A percentile compares a stretch with the other conserved stretches of the same genome.
Conservation (phyloP, 1,284 basidiomycete genomes). For the Sporisorium iseilematis-ciliati region DNA sequence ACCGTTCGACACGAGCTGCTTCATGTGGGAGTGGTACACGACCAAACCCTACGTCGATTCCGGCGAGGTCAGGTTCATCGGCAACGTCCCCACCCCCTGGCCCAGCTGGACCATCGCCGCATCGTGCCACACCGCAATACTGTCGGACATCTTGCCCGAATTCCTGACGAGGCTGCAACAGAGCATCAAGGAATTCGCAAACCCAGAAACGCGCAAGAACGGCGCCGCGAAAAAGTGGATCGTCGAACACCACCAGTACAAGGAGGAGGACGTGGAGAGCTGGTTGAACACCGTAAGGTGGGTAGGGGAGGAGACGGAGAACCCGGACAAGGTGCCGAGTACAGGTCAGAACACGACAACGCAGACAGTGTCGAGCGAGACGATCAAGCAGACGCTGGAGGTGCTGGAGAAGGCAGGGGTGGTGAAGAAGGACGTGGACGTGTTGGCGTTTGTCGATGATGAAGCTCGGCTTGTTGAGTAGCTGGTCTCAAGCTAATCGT, state of each 20-base stretch:
- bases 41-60: slow-evolving; percentile 90
- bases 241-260: slow-evolving; percentile 71
- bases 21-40: slow-evolving; percentile 85
- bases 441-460: slow-evolving; percentile 19
- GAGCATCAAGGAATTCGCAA: slow-evolving; percentile 52
- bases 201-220: slow-evolving; percentile 33
- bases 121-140: slow-evolving; percentile 39
- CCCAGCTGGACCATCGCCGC: slow-evolving; percentile 80
- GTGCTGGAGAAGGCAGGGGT: slow-evolving; percentile 62
- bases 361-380: slow-evolving; percentile 39
- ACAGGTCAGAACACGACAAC: slow-evolving; percentile 52
- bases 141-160: slow-evolving; percentile 11
- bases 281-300: slow-evolving; percentile 67
- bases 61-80: slow-evolving; percentile 83
- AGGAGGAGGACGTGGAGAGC: slow-evolving; percentile 80
- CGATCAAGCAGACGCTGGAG: slow-evolving; percentile 48
- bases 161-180: slow-evolving; percentile 55
- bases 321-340: slow-evolving; percentile 31
- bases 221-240: slow-evolving; percentile 43
- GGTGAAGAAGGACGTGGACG: slow-evolving; percentile 24
- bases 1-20: slow-evolving; percentile 28
- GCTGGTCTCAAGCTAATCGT: not conserved
- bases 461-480: slow-evolving; percentile 34
- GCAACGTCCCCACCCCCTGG: slow-evolving; percentile 91
- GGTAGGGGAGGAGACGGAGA: slow-evolving; percentile 55